Percentiles rank a stretch among this genome's conserved stretches.
Conservation (phyloP, 2,329 filamentous ascomycete species). For the Microsporum audouinii region DNA sequence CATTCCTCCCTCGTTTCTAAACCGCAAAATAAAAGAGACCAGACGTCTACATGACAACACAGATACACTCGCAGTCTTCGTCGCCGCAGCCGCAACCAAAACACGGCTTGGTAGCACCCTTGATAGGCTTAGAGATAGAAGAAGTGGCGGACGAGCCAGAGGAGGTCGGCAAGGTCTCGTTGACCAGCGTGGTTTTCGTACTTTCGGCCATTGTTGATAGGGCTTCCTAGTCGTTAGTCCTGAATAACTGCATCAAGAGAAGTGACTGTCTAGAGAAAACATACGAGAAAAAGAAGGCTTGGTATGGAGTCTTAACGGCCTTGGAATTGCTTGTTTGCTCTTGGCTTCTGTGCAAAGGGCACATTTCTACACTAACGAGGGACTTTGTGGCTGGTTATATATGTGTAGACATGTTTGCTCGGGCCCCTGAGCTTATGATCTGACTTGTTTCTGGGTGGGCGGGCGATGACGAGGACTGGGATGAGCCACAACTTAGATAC, state of each 20-base stretch:
- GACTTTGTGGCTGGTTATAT: background rate
- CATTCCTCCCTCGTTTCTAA: background rate
- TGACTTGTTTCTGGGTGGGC: background rate
- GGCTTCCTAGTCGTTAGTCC: background rate
- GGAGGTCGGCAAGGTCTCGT: constrained; percentile 26
- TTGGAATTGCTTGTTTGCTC: background rate
- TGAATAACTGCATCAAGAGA: too few species aligned
- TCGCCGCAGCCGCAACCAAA: constrained; percentile 34
- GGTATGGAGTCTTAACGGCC: background rate
- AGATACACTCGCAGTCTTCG: constrained; percentile 33
- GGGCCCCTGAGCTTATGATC: background rate
- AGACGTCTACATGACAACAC: constrained; percentile 27
- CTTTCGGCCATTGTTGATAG: constrained; percentile 5
- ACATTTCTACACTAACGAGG: background rate
- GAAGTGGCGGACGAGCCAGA: constrained; percentile 23
- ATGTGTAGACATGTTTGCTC: background rate
- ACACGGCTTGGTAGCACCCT: constrained; percentile 30
- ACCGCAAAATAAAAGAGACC: background rate
- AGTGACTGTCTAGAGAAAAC: background rate
- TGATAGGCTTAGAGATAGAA: constrained; percentile 30
- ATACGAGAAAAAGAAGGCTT: background rate
- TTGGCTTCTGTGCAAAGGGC: background rate
- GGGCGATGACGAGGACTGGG: background rate
- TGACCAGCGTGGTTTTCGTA: constrained; percentile 15
- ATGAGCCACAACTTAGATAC: background rate